Base-by-base conservation (phyloP, 345 rosid species). In the Gossypium stocksii region DNA sequence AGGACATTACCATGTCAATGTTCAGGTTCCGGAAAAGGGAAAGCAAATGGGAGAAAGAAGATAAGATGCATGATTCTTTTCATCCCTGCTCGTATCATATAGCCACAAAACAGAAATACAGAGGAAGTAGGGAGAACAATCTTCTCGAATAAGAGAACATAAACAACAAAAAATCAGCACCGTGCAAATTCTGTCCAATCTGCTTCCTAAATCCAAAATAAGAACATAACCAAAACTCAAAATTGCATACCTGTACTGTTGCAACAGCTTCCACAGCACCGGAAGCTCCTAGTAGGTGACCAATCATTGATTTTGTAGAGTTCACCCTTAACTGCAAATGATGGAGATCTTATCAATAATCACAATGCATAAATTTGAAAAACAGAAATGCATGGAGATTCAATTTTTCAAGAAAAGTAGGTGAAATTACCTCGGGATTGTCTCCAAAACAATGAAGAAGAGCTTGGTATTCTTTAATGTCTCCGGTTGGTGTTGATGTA, bases 261-360 rank as follows among this genome's bases (percentile, higher is more conserved):
- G 97, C 94, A 66, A 92, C 82, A 70, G 98, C 97, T 82, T 94
- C 98, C 70, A 92, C 97, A 0, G 90, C 97, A 73, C 98, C 98
- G 76, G 97, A 87, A 70, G 97, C 98, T 71, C 98, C 98, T 45
- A 94, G 83, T 74, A 92, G 77, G 85, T 94, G 98, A 63, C 98
- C 98, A 20, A 89, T 89, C 98, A 94, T 91, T 34, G 98, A 94
- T 78, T 92, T 94, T 44, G 98, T 92, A 68, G 98, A 89, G 78
- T 94, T 94, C 75, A 94, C 85, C 78, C 77, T 88, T 69, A 94
- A 74, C 98, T 94, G 86, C 62, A 73, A 78, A 65, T 52, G 79
- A 62, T 4, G 45, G 60, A 66, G 75, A 75, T 58, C 45, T 75
- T 48, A 34, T 80, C 44, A 76, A 78, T 17, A 56, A 70, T 38